Conservation (phyloP, 2,329 filamentous ascomycete species). For the Ophiocordyceps camponoti-leonardi region DNA sequence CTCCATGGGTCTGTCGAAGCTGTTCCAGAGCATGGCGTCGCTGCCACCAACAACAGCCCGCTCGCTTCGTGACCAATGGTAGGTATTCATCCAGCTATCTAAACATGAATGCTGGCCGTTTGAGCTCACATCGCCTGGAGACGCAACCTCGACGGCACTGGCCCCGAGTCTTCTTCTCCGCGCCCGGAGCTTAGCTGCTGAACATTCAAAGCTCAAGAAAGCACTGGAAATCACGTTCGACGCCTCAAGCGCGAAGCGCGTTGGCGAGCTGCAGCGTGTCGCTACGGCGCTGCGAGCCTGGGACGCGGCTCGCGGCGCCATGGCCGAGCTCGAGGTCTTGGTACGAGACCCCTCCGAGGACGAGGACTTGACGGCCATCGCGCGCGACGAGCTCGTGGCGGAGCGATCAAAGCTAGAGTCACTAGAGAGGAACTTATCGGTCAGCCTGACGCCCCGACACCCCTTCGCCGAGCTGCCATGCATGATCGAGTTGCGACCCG, state of each 20-base stretch:
- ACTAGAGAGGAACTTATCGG: constrained; percentile 53
- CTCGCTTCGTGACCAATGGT: constrained; percentile 17
- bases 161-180: constrained; percentile 41
- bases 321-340: constrained; percentile 35
- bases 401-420: constrained; percentile 44
- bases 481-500: constrained; percentile 79
- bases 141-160: constrained; percentile 11
- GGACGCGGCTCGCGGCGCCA: constrained; percentile 34
- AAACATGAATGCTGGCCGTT: background rate
- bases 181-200: constrained; percentile 37
- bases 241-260: constrained; percentile 36
- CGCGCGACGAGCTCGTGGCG: constrained; percentile 62
- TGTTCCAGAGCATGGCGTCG: constrained; percentile 14
- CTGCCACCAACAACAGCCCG: constrained; percentile 9
- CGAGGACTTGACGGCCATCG: constrained; percentile 57
- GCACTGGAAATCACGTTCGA: constrained; percentile 38
- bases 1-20: constrained; percentile 19
- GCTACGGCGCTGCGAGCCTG: constrained; percentile 40
- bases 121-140: constrained; percentile 4
- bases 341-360: constrained; percentile 27
- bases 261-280: constrained; percentile 43
- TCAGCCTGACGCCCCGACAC: constrained; percentile 68
- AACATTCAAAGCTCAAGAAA: constrained; percentile 36
- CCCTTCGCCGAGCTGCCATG: constrained; percentile 83
- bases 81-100: background rate